Conservation (phyloP, 192 early-diverging fungal species). For the Phycomyces nitens region DNA sequence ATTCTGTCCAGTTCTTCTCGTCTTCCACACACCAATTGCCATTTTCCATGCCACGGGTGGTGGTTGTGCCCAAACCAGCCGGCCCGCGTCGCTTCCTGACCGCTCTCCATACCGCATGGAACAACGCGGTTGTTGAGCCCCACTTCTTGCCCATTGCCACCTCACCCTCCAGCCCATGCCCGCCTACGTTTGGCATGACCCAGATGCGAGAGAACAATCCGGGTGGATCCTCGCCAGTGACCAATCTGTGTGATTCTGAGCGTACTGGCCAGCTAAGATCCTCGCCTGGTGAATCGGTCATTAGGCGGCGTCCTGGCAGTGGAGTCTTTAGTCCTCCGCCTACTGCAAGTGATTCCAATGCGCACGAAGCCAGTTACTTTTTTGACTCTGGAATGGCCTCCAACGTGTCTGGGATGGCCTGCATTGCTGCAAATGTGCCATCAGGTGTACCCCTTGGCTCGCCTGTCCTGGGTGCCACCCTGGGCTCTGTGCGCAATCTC, state of each 20-base stretch:
- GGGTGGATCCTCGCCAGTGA: not conserved
- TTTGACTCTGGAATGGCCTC: not conserved
- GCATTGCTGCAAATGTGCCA: not conserved
- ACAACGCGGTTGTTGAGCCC: conserved; percentile 45
- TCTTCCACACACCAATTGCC: conserved; percentile 7
- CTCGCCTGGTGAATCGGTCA: not conserved
- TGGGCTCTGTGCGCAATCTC: not conserved
- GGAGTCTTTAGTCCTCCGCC: conserved; percentile 9
- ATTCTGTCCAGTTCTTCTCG: conserved; percentile 38
- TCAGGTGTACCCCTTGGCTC: not conserved
- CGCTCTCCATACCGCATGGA: conserved; percentile 52
- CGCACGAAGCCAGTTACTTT: not conserved
- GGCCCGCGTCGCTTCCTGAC: conserved; percentile 59
- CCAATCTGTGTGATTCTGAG: not conserved
- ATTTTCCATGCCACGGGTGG: conserved; percentile 37
- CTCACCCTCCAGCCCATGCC: conserved; percentile 39
- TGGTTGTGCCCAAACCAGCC: conserved; percentile 58
- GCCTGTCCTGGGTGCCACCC: not conserved
- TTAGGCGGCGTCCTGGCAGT: conserved; percentile 1
- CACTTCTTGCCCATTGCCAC: conserved; percentile 53
- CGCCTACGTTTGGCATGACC: conserved; percentile 1
- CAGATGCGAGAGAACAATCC: not conserved
- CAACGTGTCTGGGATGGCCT: not conserved
- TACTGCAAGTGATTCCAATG: not conserved
- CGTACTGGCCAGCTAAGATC: not conserved